Evolutionary conservation across 305 asterid species (phyloP), one percentile per base, ranked within the genome.

Genomic region (Fraxinus baroniana): DNA sequence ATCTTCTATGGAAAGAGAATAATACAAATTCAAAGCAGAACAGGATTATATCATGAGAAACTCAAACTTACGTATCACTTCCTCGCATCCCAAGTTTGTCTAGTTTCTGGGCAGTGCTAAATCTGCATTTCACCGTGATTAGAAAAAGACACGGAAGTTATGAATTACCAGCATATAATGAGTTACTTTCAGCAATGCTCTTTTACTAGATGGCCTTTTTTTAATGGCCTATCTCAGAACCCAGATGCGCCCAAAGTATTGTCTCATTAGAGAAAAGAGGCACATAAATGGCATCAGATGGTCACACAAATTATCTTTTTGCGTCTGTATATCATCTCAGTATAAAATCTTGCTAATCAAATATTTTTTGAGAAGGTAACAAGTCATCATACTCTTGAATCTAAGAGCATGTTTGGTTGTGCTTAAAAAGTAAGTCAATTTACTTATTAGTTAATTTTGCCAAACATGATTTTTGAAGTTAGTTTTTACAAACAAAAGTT

Each of bases 21-120:
- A 35, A 55, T 6, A 81, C 26, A 52, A 79, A 87, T 78, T 41
- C 83, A 80, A 28, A 39, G 57, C 82, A 79, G 80, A 66, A 36
- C 26, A 76, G 77, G 62, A 80, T 18, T 68, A 80, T 17, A 57
- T 70, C 28, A 12, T 70, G 52, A 82, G 66, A 78, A 81, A 24
- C 68, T 81, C 52, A 76, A 36, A 83, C 98, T 85, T 91, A 94
- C 98, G 99, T 94, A 84, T 96, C 99, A 88, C 99, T 94, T 82
- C 99, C 98, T 83, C 98, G 97, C 99, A 94, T 94, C 81, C 98
- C 99, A 79, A 97, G 94, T 87, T 97, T 97, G 94, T 97, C 98
- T 78, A 97, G 89, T 86, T 97, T 97, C 92, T 97, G 99, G 76
- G 99, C 99, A 1, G 98, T 94, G 83, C 95, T 93, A 89, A 94